A percentile compares a stretch with the other conserved stretches of the same genome.
Conservation (phyloP, 2,329 filamentous ascomycete species). For the Fusarium austroafricanum region DNA sequence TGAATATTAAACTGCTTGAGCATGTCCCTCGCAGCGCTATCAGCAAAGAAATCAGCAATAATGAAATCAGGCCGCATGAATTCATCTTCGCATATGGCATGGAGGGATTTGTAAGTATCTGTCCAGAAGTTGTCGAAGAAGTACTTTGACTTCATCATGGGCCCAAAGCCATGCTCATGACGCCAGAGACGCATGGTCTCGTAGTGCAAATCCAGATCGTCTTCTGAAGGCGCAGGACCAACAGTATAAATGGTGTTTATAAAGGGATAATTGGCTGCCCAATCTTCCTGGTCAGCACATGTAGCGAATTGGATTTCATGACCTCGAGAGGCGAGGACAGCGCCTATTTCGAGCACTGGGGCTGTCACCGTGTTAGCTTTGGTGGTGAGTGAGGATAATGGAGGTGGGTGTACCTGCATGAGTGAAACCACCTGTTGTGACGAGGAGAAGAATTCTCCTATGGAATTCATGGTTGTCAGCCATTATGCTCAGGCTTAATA, state of each 20-base stretch:
- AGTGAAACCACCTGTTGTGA: conserved; percentile 53
- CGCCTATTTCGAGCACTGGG: conserved; percentile 52
- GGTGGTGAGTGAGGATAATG: background rate
- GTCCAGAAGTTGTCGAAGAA: conserved; percentile 55
- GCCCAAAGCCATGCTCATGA: conserved; percentile 47
- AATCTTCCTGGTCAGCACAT: conserved; percentile 51
- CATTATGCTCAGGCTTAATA: conserved; percentile 25
- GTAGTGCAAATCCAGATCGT: conserved; percentile 51
- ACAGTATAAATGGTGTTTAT: conserved; percentile 48
- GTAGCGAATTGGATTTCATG: conserved; percentile 55
- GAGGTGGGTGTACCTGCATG: conserved; percentile 46
- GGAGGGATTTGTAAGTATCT: conserved; percentile 41
- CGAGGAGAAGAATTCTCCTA: conserved; percentile 49
- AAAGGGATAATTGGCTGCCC: conserved; percentile 49
- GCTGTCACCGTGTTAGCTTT: conserved; percentile 38
- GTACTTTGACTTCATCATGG: conserved; percentile 52
- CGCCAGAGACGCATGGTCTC: conserved; percentile 51
- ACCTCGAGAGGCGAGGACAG: conserved; percentile 50
- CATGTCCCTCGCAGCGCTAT: conserved; percentile 56
- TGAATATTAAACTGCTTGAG: conserved; percentile 52
- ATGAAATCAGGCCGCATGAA: conserved; percentile 53
- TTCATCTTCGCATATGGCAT: conserved; percentile 27
- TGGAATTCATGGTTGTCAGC: conserved; percentile 16
- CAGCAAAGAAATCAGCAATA: conserved; percentile 58
- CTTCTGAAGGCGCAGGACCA: conserved; percentile 46